These are phyloP conservation scores for Neodidymelliopsis sp. DNA, from an alignment of 2,329 filamentous ascomycete species.

Conservation along the genomic window DNA sequence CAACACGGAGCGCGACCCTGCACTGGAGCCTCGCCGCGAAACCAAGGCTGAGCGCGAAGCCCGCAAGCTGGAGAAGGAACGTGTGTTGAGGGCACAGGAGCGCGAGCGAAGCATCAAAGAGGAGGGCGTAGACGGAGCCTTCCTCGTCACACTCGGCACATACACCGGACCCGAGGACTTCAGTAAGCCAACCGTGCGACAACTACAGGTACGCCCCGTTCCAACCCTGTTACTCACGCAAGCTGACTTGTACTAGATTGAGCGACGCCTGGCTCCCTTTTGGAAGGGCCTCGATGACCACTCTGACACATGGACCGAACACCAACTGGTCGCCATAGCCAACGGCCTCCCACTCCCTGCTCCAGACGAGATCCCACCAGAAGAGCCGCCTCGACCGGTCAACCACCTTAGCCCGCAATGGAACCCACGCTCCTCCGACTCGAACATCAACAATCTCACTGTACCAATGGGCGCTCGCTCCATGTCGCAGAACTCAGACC, in stretches of 20 bases:
- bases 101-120: constrained; percentile 89
- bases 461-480: constrained; percentile 81
- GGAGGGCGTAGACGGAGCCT: constrained; percentile 94
- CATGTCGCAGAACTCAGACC: constrained; percentile 80
- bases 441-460: constrained; percentile 74
- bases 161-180: constrained; percentile 95
- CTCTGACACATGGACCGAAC: constrained; percentile 87
- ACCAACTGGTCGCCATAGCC: constrained; percentile 91
- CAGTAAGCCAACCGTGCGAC: constrained; percentile 84
- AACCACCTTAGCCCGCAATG: constrained; percentile 44
- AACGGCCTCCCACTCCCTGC: constrained; percentile 83
- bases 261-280: constrained; percentile 90
- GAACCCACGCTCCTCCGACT: constrained; percentile 61
- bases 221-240: constrained; percentile 12
- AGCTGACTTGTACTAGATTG: constrained; percentile 69
- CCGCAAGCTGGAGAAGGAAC: constrained; percentile 82
- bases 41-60: constrained; percentile 92
- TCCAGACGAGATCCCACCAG: constrained; percentile 80
- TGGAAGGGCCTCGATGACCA: constrained; percentile 94
- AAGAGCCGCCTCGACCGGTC: constrained; percentile 62
- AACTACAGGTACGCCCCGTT: constrained; percentile 76
- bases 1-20: constrained; percentile 58
- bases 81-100: constrained; percentile 77
- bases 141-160: constrained; percentile 89
- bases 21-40: constrained; percentile 73